Conservation (phyloP, 2,329 filamentous ascomycete genomes). For the Beauveria caledonica region DNA sequence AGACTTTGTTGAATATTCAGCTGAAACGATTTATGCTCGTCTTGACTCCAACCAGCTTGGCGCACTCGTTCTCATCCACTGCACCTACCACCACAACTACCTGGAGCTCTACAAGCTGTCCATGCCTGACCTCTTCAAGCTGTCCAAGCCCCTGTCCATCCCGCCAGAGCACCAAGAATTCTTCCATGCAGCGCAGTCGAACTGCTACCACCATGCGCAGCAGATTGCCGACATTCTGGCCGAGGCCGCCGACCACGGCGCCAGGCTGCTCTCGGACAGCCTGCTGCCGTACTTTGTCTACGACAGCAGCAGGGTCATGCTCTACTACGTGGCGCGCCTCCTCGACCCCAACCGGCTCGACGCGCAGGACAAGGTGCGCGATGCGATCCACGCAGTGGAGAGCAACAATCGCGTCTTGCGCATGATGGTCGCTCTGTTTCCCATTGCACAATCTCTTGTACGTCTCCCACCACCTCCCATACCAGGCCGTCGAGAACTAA, state of each 20-base stretch:
- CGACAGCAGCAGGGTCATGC: constrained; percentile 38
- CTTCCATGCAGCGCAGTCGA: constrained; percentile 27
- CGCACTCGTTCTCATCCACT: constrained; percentile 35
- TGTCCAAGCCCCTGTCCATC: constrained; percentile 32
- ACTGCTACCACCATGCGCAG: constrained; percentile 31
- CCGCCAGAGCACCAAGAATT: constrained; percentile 30
- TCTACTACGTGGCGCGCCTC: constrained; percentile 38
- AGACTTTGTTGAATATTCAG: constrained; percentile 34
- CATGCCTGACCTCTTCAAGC: constrained; percentile 36
- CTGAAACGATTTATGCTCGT: constrained; percentile 37
- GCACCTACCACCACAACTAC: constrained; percentile 38
- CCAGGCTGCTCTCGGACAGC: constrained; percentile 33
- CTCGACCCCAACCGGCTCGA: constrained; percentile 28
- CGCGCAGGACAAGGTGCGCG: constrained; percentile 27
- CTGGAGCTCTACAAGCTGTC: constrained; percentile 38
- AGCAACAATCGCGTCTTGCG: constrained; percentile 30
- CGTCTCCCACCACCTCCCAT: constrained; percentile 14
- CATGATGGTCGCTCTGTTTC: constrained; percentile 30
- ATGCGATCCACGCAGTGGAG: constrained; percentile 32
- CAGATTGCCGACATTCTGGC: constrained; percentile 31
- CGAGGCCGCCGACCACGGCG: constrained; percentile 32
- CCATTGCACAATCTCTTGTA: constrained; percentile 31
- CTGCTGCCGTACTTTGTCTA: constrained; percentile 38
- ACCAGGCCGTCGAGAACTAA: neutral
- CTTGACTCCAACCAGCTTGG: constrained; percentile 39